These are phyloP conservation scores for Parascedosporium putredinis DNA, from an alignment of 2,329 filamentous ascomycete species.

Conservation along the genomic window DNA sequence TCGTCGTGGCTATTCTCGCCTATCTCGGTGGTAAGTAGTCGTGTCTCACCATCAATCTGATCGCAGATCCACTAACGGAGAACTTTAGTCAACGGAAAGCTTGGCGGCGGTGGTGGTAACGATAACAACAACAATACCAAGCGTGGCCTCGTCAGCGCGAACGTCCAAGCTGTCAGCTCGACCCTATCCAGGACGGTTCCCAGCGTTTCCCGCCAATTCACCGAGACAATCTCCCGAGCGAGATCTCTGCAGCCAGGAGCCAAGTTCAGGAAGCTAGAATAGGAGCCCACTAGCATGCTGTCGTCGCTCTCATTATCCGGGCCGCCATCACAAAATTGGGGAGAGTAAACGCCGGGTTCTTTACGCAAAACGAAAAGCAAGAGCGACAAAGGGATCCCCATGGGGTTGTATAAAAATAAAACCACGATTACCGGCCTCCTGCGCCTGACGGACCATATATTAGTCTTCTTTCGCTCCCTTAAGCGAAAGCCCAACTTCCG, in stretches of 20 bases:
- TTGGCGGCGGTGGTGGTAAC: slow-evolving; percentile 11
- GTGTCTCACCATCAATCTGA: neutral
- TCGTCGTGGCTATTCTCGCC: slow-evolving; percentile 40
- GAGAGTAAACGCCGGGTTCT: too few species aligned
- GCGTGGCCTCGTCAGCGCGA: slow-evolving; percentile 6
- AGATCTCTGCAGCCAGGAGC: slow-evolving; percentile 9
- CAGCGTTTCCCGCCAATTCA: neutral
- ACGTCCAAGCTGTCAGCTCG: neutral
- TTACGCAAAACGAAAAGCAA: too few species aligned
- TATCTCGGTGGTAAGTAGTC: slow-evolving; percentile 23
- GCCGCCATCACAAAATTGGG: too few species aligned
- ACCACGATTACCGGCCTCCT: neutral
- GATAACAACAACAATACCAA: slow-evolving; percentile 14
- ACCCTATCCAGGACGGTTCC: slow-evolving; percentile 2
- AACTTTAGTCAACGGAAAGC: slow-evolving; percentile 22
- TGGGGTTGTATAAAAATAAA: neutral
- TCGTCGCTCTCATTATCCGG: too few species aligned
- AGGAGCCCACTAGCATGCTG: neutral
- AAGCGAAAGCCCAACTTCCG: neutral
- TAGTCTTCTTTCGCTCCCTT: neutral
- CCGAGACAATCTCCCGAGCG: slow-evolving; percentile 11
- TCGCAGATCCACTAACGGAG: slow-evolving; percentile 16
- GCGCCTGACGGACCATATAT: neutral
- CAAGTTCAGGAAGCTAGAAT: slow-evolving; percentile 11
- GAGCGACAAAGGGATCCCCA: too few species aligned